A percentile compares a stretch with the other conserved stretches of the same genome.
Evolutionary conservation across 1,139 yeast species (phyloP).

Genomic region (Sugiyamaella grinbergsii): DNA sequence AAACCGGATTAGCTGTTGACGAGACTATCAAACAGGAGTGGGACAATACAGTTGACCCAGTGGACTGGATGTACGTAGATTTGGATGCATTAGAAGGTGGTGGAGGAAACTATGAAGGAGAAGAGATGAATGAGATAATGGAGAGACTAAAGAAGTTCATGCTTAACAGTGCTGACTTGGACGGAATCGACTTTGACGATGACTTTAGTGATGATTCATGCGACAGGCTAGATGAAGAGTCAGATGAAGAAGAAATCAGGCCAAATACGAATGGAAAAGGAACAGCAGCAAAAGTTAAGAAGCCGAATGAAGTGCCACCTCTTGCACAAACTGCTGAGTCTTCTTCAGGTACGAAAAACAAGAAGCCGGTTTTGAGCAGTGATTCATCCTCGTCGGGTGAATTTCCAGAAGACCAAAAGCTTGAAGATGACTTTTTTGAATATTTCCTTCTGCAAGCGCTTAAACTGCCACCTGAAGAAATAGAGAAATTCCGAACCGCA

Average conservation of each 20-base stretch:
- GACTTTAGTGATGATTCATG: slow-evolving; percentile 21
- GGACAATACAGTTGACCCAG: slow-evolving; percentile 33
- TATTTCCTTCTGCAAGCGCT: slow-evolving; percentile 57
- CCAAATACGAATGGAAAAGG: slow-evolving; percentile 17
- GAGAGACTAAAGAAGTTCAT: slow-evolving; percentile 11
- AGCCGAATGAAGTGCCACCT: too few species aligned
- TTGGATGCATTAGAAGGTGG: slow-evolving; percentile 26
- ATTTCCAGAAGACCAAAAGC: neutral
- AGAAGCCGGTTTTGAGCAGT: too few species aligned
- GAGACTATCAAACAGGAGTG: slow-evolving; percentile 30
- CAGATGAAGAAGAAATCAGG: slow-evolving; percentile 12
- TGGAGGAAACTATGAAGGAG: neutral
- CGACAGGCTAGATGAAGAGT: slow-evolving; percentile 19
- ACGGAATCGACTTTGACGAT: slow-evolving; percentile 21
- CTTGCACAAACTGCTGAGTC: slow-evolving; percentile 17
- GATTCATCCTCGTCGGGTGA: too few species aligned
- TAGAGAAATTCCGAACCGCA: slow-evolving; percentile 41
- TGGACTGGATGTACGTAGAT: slow-evolving; percentile 33
- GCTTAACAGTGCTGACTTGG: slow-evolving; percentile 22
- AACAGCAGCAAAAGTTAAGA: too few species aligned
- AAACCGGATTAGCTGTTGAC: slow-evolving; percentile 26
- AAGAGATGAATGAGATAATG: slow-evolving; percentile 12
- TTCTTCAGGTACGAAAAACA: slow-evolving; percentile 39
- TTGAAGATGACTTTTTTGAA: slow-evolving; percentile 65
- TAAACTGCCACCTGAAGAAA: slow-evolving; percentile 47